Base-by-base conservation (phyloP, 768 basidiomycete species). In the Rubroboletus pulcherrimus region DNA sequence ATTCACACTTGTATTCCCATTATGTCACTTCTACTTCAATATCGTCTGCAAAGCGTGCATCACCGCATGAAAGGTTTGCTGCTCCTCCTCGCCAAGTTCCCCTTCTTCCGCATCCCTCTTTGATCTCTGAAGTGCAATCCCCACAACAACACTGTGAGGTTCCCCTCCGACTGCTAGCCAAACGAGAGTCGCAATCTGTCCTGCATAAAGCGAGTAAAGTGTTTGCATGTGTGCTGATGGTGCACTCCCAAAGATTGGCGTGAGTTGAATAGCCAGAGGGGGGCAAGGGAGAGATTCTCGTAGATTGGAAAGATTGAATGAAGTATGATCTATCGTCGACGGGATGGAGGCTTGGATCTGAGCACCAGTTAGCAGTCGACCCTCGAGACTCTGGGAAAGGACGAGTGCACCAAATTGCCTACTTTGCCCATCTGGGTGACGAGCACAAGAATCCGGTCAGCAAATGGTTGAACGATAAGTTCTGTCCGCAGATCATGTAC, bases 381-480 rank as follows among this genome's bases (percentile, higher is more conserved):
- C 39, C 7, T 37, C 35, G 45, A 19, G n/a, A 33, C 21, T 21
- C 21, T 21, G 24, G 39, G 31, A 38, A 26, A 33, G 49, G 53
- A 55, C 17, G 50, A 17, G 40, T 73, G 70, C 67, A 96, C 93
- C 74, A 98, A 68, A 66, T 80, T 85, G 53, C 95, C 95, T 12
- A 96, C 87, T 81, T 93, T 95, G 38, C 91, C 90, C 57, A 92
- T 69, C 71, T 98, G 95, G 1, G 93, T 94, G 51, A 98, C 78
- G 24, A 97, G 77, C n/a, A 97, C 85, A 19, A 98, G 76, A 12
- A 84, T 75, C 26, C 92, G 81, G 73, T 98, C 95, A 51, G 82
- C 80, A 67, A 84, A 98, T 0, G 77, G 75, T 64, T 97, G 93
- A 7, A 95, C 67, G 43, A 94, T 61, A 15, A 97, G 73, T 52